Percentiles rank a stretch among this genome's conserved stretches.
Evolutionary conservation across 169 alveolate genomes (phyloP).

Genomic region (Eimeria necatrix): DNA sequence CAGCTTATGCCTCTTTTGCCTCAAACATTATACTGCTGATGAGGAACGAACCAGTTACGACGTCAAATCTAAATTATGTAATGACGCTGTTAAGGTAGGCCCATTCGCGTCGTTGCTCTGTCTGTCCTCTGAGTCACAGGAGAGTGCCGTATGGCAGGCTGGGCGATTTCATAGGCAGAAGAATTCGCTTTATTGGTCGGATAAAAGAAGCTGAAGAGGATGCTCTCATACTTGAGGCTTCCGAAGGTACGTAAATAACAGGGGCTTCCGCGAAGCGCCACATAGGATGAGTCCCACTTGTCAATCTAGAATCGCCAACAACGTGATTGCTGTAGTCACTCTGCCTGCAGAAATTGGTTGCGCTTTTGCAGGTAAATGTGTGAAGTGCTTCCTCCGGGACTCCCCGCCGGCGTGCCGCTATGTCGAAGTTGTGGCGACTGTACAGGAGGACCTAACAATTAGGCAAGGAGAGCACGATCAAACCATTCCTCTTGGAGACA

Average conservation of each 20-base stretch:
- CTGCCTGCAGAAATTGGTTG: neutral
- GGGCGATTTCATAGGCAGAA: conserved; percentile 38
- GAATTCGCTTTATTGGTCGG: conserved; percentile 56
- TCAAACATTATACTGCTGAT: no score
- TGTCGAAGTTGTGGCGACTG: conserved; percentile 69
- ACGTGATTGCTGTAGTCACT: neutral
- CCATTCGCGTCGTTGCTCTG: neutral
- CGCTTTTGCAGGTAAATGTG: conserved; percentile 58
- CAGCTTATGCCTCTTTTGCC: neutral
- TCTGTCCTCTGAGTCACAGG: conserved; percentile 26
- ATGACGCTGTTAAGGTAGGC: no score
- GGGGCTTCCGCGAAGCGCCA: neutral
- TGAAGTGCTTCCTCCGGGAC: conserved; percentile 35
- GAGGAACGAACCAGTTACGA: no score
- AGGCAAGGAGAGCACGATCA: conserved; percentile 53
- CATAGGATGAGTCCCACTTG: neutral
- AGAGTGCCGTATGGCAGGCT: conserved; percentile 69
- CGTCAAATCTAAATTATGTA: no score
- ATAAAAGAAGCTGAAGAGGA: conserved; percentile 69
- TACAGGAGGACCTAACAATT: conserved; percentile 62
- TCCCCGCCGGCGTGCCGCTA: conserved; percentile 67
- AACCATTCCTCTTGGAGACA: conserved; percentile 60
- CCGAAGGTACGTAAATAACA: conserved; percentile 20
- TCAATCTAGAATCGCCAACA: neutral
- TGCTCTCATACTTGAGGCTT: conserved; percentile 49